phyloP scores from a whole-genome alignment of 139 green algal species.

The Chlorella sp. region DNA sequence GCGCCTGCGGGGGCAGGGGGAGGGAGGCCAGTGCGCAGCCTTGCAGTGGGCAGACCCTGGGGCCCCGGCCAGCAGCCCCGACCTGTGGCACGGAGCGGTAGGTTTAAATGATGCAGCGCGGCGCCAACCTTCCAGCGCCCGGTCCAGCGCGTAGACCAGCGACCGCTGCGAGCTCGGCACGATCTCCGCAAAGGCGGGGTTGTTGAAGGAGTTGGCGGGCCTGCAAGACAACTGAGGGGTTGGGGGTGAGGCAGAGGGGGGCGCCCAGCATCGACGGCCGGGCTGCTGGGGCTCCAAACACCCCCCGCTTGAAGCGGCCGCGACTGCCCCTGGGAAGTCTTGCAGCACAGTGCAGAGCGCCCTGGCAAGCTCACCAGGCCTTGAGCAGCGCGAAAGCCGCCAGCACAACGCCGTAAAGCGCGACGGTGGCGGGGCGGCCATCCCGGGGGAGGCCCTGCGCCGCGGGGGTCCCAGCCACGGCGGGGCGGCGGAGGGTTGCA shows the following conservation, averaged over 20 bases:
- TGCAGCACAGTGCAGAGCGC: not conserved
- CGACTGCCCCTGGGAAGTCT: not conserved
- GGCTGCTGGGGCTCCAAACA: conserved; percentile 5
- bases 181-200: conserved; percentile 79
- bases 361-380: conserved; percentile 16
- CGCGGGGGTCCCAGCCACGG: not conserved
- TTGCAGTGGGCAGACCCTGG: no score
- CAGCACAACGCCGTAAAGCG: conserved; percentile 48
- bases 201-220: conserved; percentile 47
- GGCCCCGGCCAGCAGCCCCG: no score
- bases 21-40: no score
- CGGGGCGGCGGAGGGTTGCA: not conserved
- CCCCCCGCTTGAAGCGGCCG: conserved; percentile 30
- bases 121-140: conserved; percentile 72
- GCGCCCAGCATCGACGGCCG: not conserved
- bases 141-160: conserved; percentile 82
- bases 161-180: conserved; percentile 69
- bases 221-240: not conserved
- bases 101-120: no score
- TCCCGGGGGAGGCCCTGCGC: conserved; percentile 24
- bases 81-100: no score
- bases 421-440: not conserved
- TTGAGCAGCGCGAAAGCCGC: conserved; percentile 32
- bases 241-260: not conserved
- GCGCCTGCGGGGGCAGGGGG: conserved; percentile 2